phyloP scores from a whole-genome alignment of 805 yeast genomes.

The Torulaspora quercuum region DNA sequence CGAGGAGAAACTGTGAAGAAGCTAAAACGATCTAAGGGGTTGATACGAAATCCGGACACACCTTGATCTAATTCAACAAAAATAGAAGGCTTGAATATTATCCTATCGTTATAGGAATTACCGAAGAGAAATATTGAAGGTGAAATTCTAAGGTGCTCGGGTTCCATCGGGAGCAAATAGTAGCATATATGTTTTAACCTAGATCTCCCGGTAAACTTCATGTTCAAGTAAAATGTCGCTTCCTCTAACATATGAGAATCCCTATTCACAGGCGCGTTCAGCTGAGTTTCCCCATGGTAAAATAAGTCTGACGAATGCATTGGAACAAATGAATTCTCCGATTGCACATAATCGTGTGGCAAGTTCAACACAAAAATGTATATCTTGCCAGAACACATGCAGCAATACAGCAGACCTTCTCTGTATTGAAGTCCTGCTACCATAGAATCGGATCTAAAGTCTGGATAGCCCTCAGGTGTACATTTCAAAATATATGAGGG shows the following conservation, averaged over 20 bases:
- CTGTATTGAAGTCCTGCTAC: slow-evolving; percentile 27
- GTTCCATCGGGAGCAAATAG: slow-evolving; percentile 23
- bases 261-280: slow-evolving; percentile 1
- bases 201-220: slow-evolving; percentile 20
- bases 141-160: slow-evolving; percentile 14
- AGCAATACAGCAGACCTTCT: slow-evolving; percentile 29
- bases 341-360: slow-evolving; percentile 27
- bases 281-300: slow-evolving; percentile 3
- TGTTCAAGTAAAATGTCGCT: slow-evolving; percentile 12
- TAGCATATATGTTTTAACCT: slow-evolving; percentile 23
- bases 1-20: slow-evolving; percentile 78
- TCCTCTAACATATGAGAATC: slow-evolving; percentile 19
- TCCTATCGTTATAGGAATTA: slow-evolving; percentile 9
- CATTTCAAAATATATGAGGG: slow-evolving; percentile 26
- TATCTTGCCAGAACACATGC: slow-evolving; percentile 25
- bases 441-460: slow-evolving; percentile 14
- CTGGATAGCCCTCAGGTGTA: slow-evolving; percentile 20
- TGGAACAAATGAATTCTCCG: slow-evolving; percentile 12
- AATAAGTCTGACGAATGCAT: slow-evolving; percentile 9
- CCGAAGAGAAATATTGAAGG: slow-evolving; percentile 11
- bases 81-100: slow-evolving; percentile 26
- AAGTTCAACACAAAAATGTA: slow-evolving; percentile 28
- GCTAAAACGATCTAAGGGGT: slow-evolving; percentile 31
- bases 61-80: slow-evolving; percentile 19
- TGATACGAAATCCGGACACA: slow-evolving; percentile 26